Percentiles rank a stretch among this genome's conserved stretches.
These are phyloP conservation scores for Fusarium palustre DNA, from an alignment of 2,329 filamentous ascomycete species.

Conservation along the genomic window DNA sequence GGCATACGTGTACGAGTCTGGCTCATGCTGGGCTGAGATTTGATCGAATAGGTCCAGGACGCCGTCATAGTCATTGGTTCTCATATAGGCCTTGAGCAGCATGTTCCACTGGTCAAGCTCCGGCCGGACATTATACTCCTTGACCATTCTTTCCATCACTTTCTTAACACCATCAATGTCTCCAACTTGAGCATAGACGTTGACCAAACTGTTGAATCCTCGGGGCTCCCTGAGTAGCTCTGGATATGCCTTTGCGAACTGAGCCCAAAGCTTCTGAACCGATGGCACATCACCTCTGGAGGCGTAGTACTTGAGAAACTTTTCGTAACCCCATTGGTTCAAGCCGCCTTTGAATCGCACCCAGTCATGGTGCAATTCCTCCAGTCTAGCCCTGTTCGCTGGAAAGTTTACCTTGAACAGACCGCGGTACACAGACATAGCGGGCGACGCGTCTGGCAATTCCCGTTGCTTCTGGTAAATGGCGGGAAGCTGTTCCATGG, in stretches of 20 bases:
- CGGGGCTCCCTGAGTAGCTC: constrained; percentile 50
- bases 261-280: constrained; percentile 59
- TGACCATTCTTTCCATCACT: constrained; percentile 71
- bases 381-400: constrained; percentile 55
- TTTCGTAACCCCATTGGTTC: constrained; percentile 60
- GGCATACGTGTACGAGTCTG: constrained; percentile 74
- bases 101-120: constrained; percentile 78
- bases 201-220: constrained; percentile 70
- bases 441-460: constrained; percentile 54
- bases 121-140: constrained; percentile 67
- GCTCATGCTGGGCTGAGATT: constrained; percentile 63
- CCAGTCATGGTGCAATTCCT: constrained; percentile 64
- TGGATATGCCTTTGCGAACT: constrained; percentile 55
- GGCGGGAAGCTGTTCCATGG: constrained; percentile 51
- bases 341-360: constrained; percentile 55
- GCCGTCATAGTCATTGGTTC: constrained; percentile 73
- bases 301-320: constrained; percentile 63
- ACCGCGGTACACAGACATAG: constrained; percentile 55
- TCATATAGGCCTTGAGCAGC: constrained; percentile 76
- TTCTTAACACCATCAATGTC: constrained; percentile 69
- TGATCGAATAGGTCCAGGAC: constrained; percentile 73
- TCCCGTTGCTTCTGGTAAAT: constrained; percentile 62
- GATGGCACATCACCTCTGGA: constrained; percentile 59
- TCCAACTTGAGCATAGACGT: constrained; percentile 76
- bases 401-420: constrained; percentile 60